Percentiles rank a stretch among this genome's conserved stretches.
Conservation (phyloP, 805 yeast genomes). For the Saccharomycopsis capsularis region DNA sequence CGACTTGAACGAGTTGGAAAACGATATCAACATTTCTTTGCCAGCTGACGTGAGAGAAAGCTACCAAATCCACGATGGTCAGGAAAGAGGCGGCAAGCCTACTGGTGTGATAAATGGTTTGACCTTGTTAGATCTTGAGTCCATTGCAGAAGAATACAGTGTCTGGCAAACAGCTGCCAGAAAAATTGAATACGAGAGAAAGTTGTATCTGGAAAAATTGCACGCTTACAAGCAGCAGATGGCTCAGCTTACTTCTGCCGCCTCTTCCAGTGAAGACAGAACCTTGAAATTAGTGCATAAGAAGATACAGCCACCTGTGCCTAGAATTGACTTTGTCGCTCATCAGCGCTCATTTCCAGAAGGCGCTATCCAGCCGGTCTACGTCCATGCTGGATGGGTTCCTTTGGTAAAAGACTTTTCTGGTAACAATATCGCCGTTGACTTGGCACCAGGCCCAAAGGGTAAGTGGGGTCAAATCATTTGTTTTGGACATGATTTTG, state of each 20-base stretch:
- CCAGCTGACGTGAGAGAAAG: constrained; percentile 84
- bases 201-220: constrained; percentile 23
- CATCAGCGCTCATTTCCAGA: constrained; percentile 69
- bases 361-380: constrained; percentile 61
- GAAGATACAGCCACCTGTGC: constrained; percentile 20
- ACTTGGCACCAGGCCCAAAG: constrained; percentile 71
- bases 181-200: constrained; percentile 28
- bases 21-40: constrained; percentile 63
- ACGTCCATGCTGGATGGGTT: constrained; percentile 87
- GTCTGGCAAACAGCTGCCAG: constrained; percentile 77
- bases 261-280: constrained; percentile 25
- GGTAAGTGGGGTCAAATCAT: constrained; percentile 92
- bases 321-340: constrained; percentile 28
- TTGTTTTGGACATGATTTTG: constrained; percentile 89
- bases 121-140: constrained; percentile 73
- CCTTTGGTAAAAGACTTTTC: constrained; percentile 83
- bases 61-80: constrained; percentile 83
- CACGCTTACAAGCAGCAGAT: constrained; percentile 19
- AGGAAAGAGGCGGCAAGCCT: constrained; percentile 55
- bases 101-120: constrained; percentile 76
- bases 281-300: constrained; percentile 11
- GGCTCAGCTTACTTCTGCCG: constrained; percentile 24
- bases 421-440: constrained; percentile 90
- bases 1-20: constrained; percentile 79
- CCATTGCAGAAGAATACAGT: constrained; percentile 70